phyloP scores from a whole-genome alignment of 768 basidiomycete species.

The Amanita inopinata region DNA sequence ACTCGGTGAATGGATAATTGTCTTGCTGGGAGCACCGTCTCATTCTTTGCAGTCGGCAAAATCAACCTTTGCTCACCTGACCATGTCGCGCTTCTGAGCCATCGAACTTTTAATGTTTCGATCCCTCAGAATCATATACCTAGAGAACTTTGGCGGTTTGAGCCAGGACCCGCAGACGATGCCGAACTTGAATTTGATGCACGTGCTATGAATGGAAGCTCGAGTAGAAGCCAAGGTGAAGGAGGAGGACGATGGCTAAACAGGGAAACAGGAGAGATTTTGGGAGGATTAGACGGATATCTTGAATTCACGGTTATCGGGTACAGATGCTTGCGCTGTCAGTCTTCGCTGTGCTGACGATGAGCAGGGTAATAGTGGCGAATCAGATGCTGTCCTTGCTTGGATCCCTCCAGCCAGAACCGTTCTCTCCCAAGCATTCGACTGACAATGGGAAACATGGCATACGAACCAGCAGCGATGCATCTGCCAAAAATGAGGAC shows the following conservation, averaged over 20 bases:
- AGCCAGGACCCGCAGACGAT: slow-evolving; percentile 75
- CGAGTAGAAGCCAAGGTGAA: slow-evolving; percentile 24
- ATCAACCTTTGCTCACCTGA: slow-evolving; percentile 87
- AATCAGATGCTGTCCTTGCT: slow-evolving; percentile 90
- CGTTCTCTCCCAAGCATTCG: slow-evolving; percentile 56
- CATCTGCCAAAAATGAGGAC: no score
- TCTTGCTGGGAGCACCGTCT: slow-evolving; percentile 6
- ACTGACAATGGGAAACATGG: slow-evolving; percentile 15
- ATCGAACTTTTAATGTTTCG: slow-evolving; percentile 90
- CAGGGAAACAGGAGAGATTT: slow-evolving; percentile 50
- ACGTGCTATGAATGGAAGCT: slow-evolving; percentile 16
- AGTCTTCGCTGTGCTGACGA: slow-evolving; percentile 6
- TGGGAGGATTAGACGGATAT: slow-evolving; percentile 61
- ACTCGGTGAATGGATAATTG: slow-evolving; percentile 43
- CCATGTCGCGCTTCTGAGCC: slow-evolving; percentile 82
- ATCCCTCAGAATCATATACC: slow-evolving; percentile 91
- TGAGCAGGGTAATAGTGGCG: slow-evolving; percentile 66
- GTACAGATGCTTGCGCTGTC: slow-evolving; percentile 31
- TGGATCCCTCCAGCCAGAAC: slow-evolving; percentile 72
- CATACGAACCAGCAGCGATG: no score
- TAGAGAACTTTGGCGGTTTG: slow-evolving; percentile 70
- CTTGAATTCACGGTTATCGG: slow-evolving; percentile 85
- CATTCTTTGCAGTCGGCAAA: slow-evolving; percentile 52
- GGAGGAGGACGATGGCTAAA: slow-evolving; percentile 75
- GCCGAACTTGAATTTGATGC: slow-evolving; percentile 49